Evolutionary conservation across 306 rosid genomes (phyloP), one percentile per base, ranked within the genome.

Genomic region (Rosa chinensis): DNA sequence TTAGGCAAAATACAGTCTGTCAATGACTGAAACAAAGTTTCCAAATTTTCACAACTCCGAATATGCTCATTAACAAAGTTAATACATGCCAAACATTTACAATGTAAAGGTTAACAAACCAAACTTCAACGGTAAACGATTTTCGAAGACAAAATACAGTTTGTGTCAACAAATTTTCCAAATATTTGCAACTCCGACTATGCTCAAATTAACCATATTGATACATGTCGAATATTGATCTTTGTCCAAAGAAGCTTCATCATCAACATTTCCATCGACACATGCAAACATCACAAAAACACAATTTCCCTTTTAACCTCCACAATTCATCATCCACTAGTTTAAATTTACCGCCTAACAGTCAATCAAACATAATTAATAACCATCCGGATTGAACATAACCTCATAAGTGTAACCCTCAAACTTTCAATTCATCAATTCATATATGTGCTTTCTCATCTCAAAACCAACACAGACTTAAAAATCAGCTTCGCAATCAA

Each of bases 181-280:
- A 50, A 53, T 1, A n/a, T 53, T 39, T 12, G 3, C 52, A 23
- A 23, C 55, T 52, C 20, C 12, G 12, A 43, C 50, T 13, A 20
- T 20, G 44, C 70, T 39, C 52, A 25, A 25, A 55, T 56, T 58
- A n/a, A 13, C 45, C 21, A 67, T 8, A 3, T 1, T 18, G 18
- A 20, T 21, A 39, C 47, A 2, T 16, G 70, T 6, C 13, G 10
- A 17, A 16, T 1, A 40, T 37, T 21, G 10, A 68, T 17, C 69
- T 4, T 42, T 40, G 32, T 67, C 9, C 13, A 9, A 4, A 0
- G 66, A 74, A 74, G 39, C 39, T 21, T 56, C 68, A 42, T 75
- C 10, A 37, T 56, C 77, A 53, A 12, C 78, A 58, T 58, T 74
- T 56, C 39, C 42, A 75, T 59, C 40, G 13, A 21, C 53, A 13